Percentiles rank a stretch among this genome's conserved stretches.
Conservation (phyloP, 140 eudicot species). For the Oenanthe javanica region DNA sequence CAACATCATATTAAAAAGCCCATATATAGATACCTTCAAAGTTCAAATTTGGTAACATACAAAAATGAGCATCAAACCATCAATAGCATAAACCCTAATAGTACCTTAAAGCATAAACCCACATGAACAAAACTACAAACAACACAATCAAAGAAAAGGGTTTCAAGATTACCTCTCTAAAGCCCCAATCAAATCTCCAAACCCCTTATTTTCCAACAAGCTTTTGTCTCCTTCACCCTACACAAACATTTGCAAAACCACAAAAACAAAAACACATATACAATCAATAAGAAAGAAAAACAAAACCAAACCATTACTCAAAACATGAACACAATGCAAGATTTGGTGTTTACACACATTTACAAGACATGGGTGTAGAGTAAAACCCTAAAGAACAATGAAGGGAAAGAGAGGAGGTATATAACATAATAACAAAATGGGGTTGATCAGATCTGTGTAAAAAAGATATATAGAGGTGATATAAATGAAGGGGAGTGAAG, state of each 20-base stretch:
- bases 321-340: neutral
- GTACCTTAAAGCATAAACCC: neutral
- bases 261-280: neutral
- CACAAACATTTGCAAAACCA: neutral
- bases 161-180: neutral
- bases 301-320: neutral
- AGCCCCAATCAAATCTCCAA: neutral
- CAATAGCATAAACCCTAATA: constrained; percentile 24
- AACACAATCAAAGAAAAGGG: neutral
- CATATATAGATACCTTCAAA: neutral
- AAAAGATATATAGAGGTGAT: neutral
- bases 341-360: neutral
- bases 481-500: neutral
- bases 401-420: neutral
- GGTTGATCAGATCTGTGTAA: constrained; percentile 5
- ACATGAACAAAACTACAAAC: neutral
- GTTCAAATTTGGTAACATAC: neutral
- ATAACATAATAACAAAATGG: neutral
- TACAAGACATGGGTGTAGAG: constrained; percentile 1
- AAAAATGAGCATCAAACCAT: too few species aligned
- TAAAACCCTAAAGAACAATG: constrained; percentile 8
- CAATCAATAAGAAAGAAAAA: neutral
- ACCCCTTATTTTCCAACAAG: neutral
- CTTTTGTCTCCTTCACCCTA: neutral
- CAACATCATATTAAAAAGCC: neutral